Conservation (phyloP, 2,329 filamentous ascomycete genomes). For the Ophiostoma sp. region DNA sequence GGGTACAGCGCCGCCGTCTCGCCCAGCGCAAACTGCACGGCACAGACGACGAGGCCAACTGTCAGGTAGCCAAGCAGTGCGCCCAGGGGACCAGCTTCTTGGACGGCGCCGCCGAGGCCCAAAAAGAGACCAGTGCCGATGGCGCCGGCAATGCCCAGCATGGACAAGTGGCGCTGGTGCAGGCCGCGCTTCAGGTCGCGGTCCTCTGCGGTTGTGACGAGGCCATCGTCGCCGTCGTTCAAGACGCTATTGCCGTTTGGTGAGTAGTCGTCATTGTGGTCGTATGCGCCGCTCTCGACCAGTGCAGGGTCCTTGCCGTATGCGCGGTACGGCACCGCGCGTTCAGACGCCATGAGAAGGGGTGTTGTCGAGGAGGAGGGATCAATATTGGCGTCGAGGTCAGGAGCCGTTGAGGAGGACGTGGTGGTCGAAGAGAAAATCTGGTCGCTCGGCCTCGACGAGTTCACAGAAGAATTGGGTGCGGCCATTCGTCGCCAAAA, state of each 20-base stretch:
- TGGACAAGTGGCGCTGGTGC: conserved; percentile 48
- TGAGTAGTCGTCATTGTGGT: background rate
- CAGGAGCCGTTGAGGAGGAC: background rate
- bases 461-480: background rate
- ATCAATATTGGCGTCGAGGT: background rate
- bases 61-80: conserved; percentile 68
- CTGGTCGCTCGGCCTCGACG: conserved; percentile 11
- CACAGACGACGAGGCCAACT: conserved; percentile 71
- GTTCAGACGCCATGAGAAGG: conserved; percentile 13
- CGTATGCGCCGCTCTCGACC: background rate
- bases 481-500: background rate
- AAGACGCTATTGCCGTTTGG: background rate
- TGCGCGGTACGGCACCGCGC: background rate
- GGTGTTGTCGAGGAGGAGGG: conserved; percentile 2
- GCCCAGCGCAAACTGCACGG: conserved; percentile 68
- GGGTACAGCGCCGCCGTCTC: conserved; percentile 80
- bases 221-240: background rate
- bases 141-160: conserved; percentile 50
- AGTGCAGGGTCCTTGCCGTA: conserved; percentile 11
- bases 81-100: conserved; percentile 64
- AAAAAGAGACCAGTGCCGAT: conserved; percentile 75
- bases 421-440: background rate
- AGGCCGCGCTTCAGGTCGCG: conserved; percentile 32
- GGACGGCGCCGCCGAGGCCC: conserved; percentile 62
- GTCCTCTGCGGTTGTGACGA: conserved; percentile 24